These are phyloP conservation scores for Sarcomyxa edulis DNA, from an alignment of 768 basidiomycete genomes.

Conservation along the genomic window DNA sequence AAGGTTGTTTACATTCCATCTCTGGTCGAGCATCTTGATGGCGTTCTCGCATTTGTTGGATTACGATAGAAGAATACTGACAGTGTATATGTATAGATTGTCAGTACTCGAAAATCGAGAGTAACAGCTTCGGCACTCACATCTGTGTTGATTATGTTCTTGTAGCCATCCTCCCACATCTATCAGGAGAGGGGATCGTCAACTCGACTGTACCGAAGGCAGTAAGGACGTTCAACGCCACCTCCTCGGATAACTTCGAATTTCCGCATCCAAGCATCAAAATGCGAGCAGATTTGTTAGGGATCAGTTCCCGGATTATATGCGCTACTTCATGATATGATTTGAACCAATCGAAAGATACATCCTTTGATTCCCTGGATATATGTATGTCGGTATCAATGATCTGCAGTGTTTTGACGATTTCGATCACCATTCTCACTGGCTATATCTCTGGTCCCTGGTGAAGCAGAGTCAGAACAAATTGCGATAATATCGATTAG, in stretches of 20 bases:
- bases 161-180: constrained; percentile 89
- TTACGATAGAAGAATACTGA: constrained; percentile 72
- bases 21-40: constrained; percentile 47
- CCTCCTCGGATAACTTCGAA: constrained; percentile 75
- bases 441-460: constrained; percentile 68
- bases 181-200: constrained; percentile 17
- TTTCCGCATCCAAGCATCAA: constrained; percentile 86
- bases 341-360: constrained; percentile 84
- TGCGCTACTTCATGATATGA: constrained; percentile 68
- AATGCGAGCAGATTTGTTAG: constrained; percentile 54
- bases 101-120: neutral
- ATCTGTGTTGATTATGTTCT: constrained; percentile 74
- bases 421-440: constrained; percentile 34
- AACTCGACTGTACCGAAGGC: neutral
- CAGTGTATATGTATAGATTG: constrained; percentile 1
- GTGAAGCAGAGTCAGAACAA: constrained; percentile 4
- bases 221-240: constrained; percentile 22
- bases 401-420: too few species aligned
- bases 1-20: constrained; percentile 58
- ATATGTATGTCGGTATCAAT: constrained; percentile 5
- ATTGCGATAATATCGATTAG: neutral
- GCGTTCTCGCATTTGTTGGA: constrained; percentile 64
- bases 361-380: constrained; percentile 51
- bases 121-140: constrained; percentile 35
- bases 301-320: constrained; percentile 56